phyloP scores from a whole-genome alignment of 78 protist genomes.

The slime mould (Dictyostelium discoideum) region DNA sequence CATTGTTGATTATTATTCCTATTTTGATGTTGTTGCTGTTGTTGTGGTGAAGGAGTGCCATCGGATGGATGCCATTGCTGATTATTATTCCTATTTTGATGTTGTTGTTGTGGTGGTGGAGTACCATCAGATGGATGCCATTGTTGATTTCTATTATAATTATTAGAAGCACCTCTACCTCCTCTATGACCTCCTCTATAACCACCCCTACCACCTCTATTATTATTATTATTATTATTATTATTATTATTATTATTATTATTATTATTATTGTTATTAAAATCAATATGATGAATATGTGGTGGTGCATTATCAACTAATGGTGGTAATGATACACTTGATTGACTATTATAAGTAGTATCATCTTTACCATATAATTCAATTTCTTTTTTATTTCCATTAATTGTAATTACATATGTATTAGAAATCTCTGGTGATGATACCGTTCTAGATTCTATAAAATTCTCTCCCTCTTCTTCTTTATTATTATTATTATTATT shows the following conservation, averaged over 20 bases:
- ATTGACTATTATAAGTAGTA: not conserved
- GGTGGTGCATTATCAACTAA: not conserved
- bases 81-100: no score
- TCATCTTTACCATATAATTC: not conserved
- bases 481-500: not conserved
- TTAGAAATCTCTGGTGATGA: not conserved
- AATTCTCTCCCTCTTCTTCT: not conserved
- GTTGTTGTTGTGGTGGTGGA: no score
- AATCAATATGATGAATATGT: not conserved
- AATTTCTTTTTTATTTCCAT: not conserved
- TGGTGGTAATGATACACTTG: not conserved
- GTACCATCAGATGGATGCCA: no score
- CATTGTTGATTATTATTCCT: not conserved
- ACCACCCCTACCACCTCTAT: not conserved
- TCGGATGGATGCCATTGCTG: constrained; percentile 2
- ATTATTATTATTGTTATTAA: not conserved
- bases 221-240: no score
- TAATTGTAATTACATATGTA: not conserved
- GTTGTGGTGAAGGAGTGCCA: not conserved
- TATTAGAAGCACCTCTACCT: not conserved
- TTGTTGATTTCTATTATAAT: not conserved
- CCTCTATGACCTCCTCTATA: not conserved
- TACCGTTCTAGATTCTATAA: not conserved
- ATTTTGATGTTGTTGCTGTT: not conserved
- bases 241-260: not conserved